Base-by-base conservation (phyloP, 148 eudicot genomes). In the Silene conica region DNA sequence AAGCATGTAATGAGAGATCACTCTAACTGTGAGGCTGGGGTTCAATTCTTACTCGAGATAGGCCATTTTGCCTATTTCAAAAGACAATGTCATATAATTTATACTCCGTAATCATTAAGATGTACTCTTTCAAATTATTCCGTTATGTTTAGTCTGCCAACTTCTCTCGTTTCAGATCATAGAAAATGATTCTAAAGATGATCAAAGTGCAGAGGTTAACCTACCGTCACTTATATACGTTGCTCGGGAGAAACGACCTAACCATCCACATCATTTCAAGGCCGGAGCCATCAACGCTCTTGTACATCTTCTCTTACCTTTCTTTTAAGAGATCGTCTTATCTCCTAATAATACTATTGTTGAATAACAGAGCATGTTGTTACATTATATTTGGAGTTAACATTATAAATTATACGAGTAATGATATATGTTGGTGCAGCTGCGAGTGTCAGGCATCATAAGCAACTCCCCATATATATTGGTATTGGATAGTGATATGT, bases 401-500 rank as follows among this genome's bases (percentile, higher is more conserved):
- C 8, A 31, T 31, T 31, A n/a, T n/a, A n/a, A n/a, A n/a, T n/a
- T n/a, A n/a, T n/a, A n/a, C n/a, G n/a, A n/a, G n/a, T 6, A 59
- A 8, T 59, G 9, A 55, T 6, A 2, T 22, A 2, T 38, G 22
- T 8, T n/a, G 20, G 19, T 69, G 80, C 84, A 92, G 94, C 84
- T 89, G 4, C 72, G 97, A 21, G 88, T 92, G 4, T 92, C 97
- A 6, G 78, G 79, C 18, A 28, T 83, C 16, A 62, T 88, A 43
- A 92, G 89, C 82, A 85, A 88, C 56, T 75, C 87, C 0, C 89
- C 89, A 1, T 85, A 86, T 82, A 70, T 88, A 26, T 73, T 92
- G 8, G 80, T 80, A 20, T 46, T 89, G 55, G 92, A 92, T n/a
- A 85, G 95, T 60, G 97, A 90, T 71, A 88, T 92, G 95, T 88